Conservation (phyloP, 2,329 filamentous ascomycete genomes). For the Penicillium sp. region DNA sequence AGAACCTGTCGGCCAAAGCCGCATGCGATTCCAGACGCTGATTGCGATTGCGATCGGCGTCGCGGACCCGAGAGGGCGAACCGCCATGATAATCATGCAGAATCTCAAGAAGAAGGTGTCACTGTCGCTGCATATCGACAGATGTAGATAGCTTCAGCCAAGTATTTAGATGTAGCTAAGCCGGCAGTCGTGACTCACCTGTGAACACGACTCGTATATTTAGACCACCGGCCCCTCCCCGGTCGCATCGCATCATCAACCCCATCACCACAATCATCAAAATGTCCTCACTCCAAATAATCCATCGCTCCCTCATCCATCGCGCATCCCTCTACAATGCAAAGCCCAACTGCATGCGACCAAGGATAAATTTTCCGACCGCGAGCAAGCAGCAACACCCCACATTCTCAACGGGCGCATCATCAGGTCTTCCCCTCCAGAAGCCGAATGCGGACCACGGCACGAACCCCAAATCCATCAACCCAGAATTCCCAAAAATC, state of each 20-base stretch:
- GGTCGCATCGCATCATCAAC: neutral
- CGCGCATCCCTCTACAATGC: neutral
- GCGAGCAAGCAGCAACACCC: neutral
- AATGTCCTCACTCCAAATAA: neutral
- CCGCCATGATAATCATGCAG: neutral
- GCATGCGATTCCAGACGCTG: no score
- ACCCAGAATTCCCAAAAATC: neutral
- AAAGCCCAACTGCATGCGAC: neutral
- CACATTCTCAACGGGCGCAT: neutral
- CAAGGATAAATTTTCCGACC: neutral
- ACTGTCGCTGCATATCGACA: neutral
- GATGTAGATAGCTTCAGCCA: neutral
- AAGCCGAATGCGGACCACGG: neutral
- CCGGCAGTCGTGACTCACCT: neutral
- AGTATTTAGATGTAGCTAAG: neutral
- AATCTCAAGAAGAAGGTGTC: neutral
- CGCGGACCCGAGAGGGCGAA: no score
- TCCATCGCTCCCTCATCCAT: neutral
- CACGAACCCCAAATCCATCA: neutral
- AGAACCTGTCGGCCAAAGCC: no score
- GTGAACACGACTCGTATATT: neutral
- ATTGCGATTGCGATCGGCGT: neutral
- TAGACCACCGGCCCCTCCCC: neutral
- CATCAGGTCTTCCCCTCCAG: no score
- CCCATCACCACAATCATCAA: neutral